A percentile compares a stretch with the other conserved stretches of the same genome.
These are phyloP conservation scores for Diaporthe caulivora DNA, from an alignment of 2,329 filamentous ascomycete genomes.

Conservation along the genomic window DNA sequence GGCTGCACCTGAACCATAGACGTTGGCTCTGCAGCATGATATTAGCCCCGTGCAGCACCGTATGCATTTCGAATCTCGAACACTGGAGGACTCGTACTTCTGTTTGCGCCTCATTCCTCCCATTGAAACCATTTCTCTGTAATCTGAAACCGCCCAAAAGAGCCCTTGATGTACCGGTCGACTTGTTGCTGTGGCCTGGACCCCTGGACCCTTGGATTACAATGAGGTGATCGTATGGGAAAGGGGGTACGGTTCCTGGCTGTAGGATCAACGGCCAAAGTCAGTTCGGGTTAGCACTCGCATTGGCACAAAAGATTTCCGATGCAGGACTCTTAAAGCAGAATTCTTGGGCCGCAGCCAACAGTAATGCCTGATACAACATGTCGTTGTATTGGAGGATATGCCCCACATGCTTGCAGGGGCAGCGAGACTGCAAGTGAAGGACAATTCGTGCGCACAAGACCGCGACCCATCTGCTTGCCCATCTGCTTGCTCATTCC, in stretches of 20 bases:
- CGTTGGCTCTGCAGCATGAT: background rate
- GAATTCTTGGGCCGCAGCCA: background rate
- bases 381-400: conserved; percentile 1
- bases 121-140: background rate
- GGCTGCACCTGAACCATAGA: background rate
- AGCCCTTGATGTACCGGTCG: background rate
- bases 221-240: background rate
- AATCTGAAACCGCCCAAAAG: background rate
- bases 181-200: background rate
- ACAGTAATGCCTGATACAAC: background rate
- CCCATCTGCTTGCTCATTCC: too few species aligned
- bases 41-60: background rate
- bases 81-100: background rate
- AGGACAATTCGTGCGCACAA: background rate
- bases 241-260: background rate
- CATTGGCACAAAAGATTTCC: background rate
- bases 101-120: background rate
- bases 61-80: background rate
- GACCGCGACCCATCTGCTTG: background rate
- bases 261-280: background rate
- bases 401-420: conserved; percentile 1
- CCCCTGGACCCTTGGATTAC: background rate
- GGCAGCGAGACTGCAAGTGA: background rate
- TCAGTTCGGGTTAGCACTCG: background rate
- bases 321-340: background rate